phyloP scores from a whole-genome alignment of 2,329 filamentous ascomycete species.

The Talaromyces sp. region DNA sequence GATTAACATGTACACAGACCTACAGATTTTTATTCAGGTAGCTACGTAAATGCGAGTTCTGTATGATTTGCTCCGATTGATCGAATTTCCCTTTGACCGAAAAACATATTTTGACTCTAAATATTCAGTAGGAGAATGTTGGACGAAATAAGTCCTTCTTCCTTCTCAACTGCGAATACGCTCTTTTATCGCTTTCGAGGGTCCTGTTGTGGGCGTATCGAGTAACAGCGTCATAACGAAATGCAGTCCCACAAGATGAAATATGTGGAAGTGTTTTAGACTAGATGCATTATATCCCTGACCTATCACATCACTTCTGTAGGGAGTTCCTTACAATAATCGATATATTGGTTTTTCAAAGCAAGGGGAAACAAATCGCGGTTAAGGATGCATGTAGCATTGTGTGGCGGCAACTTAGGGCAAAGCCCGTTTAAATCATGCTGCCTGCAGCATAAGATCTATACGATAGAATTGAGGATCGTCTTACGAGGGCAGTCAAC shows the following conservation, averaged over 20 bases:
- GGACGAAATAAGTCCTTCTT: neutral
- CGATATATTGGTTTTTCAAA: neutral
- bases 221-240: neutral
- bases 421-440: neutral
- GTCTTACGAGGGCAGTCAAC: too few species aligned
- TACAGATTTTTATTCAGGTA: neutral
- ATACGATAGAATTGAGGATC: neutral
- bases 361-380: neutral
- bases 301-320: neutral
- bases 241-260: neutral
- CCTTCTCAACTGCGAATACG: neutral
- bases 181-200: neutral
- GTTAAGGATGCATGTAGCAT: neutral
- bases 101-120: neutral
- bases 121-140: neutral
- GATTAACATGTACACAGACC: neutral
- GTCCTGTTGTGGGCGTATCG: neutral
- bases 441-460: neutral
- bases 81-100: neutral
- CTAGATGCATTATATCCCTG: neutral
- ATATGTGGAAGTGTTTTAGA: neutral
- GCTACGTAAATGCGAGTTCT: neutral
- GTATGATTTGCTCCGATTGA: neutral
- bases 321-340: neutral
- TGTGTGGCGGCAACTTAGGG: neutral